phyloP scores from a whole-genome alignment of 345 rosid species.

The Lagerstroemia speciosa region DNA sequence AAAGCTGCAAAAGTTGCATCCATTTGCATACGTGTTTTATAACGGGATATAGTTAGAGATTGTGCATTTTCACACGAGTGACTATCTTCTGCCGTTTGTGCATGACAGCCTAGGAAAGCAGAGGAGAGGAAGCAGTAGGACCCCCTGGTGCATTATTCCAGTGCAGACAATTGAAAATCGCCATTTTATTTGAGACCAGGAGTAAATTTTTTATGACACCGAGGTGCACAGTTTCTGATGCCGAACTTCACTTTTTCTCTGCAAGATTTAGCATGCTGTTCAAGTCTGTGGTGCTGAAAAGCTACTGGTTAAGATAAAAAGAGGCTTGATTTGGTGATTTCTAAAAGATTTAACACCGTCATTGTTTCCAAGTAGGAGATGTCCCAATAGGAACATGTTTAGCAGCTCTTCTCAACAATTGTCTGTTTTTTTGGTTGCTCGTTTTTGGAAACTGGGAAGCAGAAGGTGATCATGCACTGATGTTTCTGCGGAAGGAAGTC shows the following conservation, averaged over 20 bases:
- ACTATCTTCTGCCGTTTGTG: not conserved
- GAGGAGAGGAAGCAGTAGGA: conserved; percentile 54
- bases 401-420: not conserved
- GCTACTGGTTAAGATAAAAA: not conserved
- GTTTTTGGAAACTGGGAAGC: too few relatives aligned
- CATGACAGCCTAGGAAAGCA: conserved; percentile 67
- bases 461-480: too few relatives aligned
- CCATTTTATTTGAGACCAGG: not conserved
- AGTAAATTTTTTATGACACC: not conserved
- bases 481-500: too few relatives aligned
- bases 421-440: too few relatives aligned
- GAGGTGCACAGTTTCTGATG: not conserved
- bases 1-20: too few relatives aligned
- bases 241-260: not conserved
- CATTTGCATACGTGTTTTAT: too few relatives aligned
- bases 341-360: not conserved
- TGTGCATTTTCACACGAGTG: too few relatives aligned
- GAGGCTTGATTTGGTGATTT: not conserved
- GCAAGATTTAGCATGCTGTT: not conserved
- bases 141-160: not conserved
- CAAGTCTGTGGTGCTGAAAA: not conserved
- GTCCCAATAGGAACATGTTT: not conserved
- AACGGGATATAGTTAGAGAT: too few relatives aligned
- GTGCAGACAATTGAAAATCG: not conserved
- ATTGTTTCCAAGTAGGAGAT: not conserved